phyloP scores from a whole-genome alignment of 305 asterid genomes.

The Fraxinus greggii region DNA sequence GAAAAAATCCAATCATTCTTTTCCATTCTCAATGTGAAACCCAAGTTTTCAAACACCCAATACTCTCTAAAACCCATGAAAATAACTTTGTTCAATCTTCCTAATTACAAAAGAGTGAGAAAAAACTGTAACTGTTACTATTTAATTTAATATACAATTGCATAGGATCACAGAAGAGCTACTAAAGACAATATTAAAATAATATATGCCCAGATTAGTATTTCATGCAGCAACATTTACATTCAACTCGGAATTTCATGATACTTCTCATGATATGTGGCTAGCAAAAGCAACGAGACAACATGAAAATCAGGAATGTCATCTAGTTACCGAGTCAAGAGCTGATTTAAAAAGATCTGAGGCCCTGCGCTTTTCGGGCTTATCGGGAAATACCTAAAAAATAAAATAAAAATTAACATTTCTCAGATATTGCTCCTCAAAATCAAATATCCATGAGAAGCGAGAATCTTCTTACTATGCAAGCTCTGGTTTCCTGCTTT shows the following conservation, averaged over 20 bases:
- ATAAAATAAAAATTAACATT: neutral
- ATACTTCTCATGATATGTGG: neutral
- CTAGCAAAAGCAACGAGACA: neutral
- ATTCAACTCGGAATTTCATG: neutral
- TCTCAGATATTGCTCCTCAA: constrained; percentile 11
- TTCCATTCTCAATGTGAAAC: neutral
- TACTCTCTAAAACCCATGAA: neutral
- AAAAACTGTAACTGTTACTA: neutral
- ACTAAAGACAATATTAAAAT: neutral
- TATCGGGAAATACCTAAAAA: constrained; percentile 87
- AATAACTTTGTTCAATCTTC: neutral
- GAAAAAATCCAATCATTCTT: neutral
- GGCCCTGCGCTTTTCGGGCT: constrained; percentile 95
- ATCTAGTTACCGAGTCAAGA: constrained; percentile 67
- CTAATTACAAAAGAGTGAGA: neutral
- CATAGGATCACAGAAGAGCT: constrained; percentile 6
- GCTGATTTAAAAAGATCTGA: constrained; percentile 78
- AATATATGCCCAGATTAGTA: neutral
- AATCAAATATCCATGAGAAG: constrained; percentile 13
- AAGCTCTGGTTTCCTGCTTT: constrained; percentile 85
- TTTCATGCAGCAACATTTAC: neutral
- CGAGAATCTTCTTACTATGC: constrained; percentile 59
- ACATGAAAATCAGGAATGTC: constrained; percentile 13
- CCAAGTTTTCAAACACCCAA: neutral
- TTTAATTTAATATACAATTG: neutral